Base-by-base conservation (phyloP, 2,329 filamentous ascomycete species). In the Arthrobotrys pseudoclavata region DNA sequence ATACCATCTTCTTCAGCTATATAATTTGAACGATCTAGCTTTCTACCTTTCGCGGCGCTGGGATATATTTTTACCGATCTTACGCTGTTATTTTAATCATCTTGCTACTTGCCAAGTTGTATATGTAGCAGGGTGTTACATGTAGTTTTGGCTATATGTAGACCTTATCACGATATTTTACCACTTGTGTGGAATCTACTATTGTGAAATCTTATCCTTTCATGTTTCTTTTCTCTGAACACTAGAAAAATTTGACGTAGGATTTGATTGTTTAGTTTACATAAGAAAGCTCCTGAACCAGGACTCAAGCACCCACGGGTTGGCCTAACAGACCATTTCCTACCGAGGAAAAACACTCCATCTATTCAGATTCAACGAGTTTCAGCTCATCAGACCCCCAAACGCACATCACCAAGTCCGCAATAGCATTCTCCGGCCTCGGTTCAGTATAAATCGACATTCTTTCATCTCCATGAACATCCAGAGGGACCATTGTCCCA, bases 361-460 rank as follows among this genome's bases (percentile, higher is more conserved):
- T 24, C 45, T 62, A 60, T 0, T 52, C 71, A 3, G 63, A 37
- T 18, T 50, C 29, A 7, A 71, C 31, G 24, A 57, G 74, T 20
- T 64, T 60, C 26, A 77, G 42, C 34, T 67, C 45, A 15, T 77
- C 52, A 1, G 74, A 77, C n/a, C 74, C 74, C 74, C 74, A 77
- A 18, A 77, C 74, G 34, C 74, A 77, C 74, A 77, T 77, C 24
- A 77, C 74, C 61, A 77, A 68, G 45, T 71, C 69, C 12, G 75
- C 69, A 50, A 79, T 79, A 48, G 71, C 72, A 22, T 69, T 74
- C 62, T 79, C 55, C 60, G 47, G 26, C 18, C 75, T 55, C 29
- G 69, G 75, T 47, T 79, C 75, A 3, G 69, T 79, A 24, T 79
- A 79, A 57, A 79, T 79, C n/a, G 75, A 72, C 75, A 79, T 79